A percentile compares a stretch with the other conserved stretches of the same genome.
Evolutionary conservation across 2,329 filamentous ascomycete genomes (phyloP).

Genomic region (Fusarium scirpi): DNA sequence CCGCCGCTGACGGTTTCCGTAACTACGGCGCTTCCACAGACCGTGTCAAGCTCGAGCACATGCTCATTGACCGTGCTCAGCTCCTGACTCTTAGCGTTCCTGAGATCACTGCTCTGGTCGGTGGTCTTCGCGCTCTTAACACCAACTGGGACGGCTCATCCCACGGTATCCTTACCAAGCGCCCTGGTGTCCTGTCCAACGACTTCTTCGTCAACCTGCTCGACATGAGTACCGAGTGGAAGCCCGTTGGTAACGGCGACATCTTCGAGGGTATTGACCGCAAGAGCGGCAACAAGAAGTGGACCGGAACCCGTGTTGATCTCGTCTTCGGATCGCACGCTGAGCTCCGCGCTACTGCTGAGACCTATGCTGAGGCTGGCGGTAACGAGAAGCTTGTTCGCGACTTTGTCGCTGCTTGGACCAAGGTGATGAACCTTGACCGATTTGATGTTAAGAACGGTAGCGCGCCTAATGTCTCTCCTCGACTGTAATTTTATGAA

Average conservation of each 20-base stretch:
- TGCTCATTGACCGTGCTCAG: conserved; percentile 77
- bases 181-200: conserved; percentile 77
- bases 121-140: conserved; percentile 77
- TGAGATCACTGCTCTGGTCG: conserved; percentile 77
- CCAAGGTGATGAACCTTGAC: conserved; percentile 80
- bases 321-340: conserved; percentile 79
- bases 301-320: conserved; percentile 75
- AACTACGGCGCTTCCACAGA: conserved; percentile 76
- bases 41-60: conserved; percentile 74
- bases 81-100: conserved; percentile 77
- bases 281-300: conserved; percentile 75
- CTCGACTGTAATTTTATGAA: conserved; percentile 41
- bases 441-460: conserved; percentile 66
- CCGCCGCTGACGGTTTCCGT: conserved; percentile 79
- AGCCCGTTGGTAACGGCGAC: conserved; percentile 60
- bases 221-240: conserved; percentile 75
- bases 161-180: conserved; percentile 75
- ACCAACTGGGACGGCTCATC: conserved; percentile 78
- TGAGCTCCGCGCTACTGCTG: conserved; percentile 76
- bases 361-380: conserved; percentile 75
- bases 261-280: conserved; percentile 74
- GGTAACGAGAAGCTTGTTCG: conserved; percentile 72
- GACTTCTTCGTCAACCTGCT: conserved; percentile 87
- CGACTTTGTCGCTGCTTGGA: conserved; percentile 79
- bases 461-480: conserved; percentile 24